These are phyloP conservation scores for Penicillium polonicum DNA, from an alignment of 2,329 filamentous ascomycete genomes.

Conservation along the genomic window DNA sequence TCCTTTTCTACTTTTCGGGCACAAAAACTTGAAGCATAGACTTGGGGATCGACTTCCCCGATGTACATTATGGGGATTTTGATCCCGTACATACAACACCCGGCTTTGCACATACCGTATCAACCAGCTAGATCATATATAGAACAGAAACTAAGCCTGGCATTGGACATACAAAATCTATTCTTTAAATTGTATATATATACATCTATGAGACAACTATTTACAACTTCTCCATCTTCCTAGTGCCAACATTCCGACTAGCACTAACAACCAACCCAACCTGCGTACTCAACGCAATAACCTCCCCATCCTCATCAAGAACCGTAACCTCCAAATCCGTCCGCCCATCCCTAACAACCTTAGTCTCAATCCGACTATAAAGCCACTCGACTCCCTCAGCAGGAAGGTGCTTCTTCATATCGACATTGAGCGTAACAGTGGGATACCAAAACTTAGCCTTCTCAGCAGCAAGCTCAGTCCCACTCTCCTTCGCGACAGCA, in stretches of 20 bases:
- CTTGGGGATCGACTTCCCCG: not conserved
- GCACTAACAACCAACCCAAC: conserved; percentile 63
- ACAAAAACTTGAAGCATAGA: not conserved
- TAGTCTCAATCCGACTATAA: conserved; percentile 63
- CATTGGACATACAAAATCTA: not conserved
- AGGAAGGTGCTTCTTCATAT: conserved; percentile 72
- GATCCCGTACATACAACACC: conserved; percentile 3
- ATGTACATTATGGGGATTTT: not conserved
- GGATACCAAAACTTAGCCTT: conserved; percentile 66
- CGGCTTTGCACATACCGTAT: not conserved
- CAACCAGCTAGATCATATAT: not conserved
- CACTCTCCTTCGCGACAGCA: conserved; percentile 30
- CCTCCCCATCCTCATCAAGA: conserved; percentile 61
- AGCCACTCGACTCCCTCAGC: conserved; percentile 70
- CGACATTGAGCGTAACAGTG: conserved; percentile 71
- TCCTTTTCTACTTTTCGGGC: not conserved
- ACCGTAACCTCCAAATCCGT: conserved; percentile 73
- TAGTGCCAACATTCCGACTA: conserved; percentile 60
- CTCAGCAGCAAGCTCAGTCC: conserved; percentile 22
- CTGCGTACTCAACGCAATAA: conserved; percentile 68
- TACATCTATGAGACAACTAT: conserved; percentile 1
- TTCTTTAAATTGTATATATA: not conserved
- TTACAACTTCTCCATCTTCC: conserved; percentile 34
- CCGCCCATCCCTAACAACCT: conserved; percentile 67
- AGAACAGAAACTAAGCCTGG: not conserved